Conservation (phyloP, 2,329 filamentous ascomycete species). For the Aspergillus tanneri region DNA sequence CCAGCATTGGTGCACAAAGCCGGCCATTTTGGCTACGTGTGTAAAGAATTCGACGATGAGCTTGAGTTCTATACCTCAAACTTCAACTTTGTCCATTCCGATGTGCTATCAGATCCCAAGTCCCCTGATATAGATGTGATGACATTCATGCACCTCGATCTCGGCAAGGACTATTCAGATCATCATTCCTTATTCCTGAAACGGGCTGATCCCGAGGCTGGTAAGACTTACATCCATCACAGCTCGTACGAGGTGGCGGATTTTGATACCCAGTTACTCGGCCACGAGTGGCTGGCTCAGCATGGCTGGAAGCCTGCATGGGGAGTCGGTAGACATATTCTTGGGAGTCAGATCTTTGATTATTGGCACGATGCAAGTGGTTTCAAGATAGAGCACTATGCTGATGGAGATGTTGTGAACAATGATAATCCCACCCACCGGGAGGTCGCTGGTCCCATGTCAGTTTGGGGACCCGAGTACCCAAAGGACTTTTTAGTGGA, state of each 20-base stretch:
- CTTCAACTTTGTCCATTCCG: conserved; percentile 46
- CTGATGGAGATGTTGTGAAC: conserved; percentile 67
- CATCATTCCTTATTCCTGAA: conserved; percentile 58
- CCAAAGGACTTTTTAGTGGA: conserved; percentile 18
- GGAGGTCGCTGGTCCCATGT: conserved; percentile 42
- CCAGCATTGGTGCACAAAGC: conserved; percentile 38
- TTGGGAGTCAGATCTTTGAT: conserved; percentile 71
- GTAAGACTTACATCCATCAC: conserved; percentile 60
- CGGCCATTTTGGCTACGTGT: conserved; percentile 42
- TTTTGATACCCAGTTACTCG: conserved; percentile 68
- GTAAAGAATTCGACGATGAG: conserved; percentile 33
- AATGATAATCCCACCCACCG: conserved; percentile 52
- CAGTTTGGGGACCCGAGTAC: conserved; percentile 46
- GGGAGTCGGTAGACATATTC: conserved; percentile 69
- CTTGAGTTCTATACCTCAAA: conserved; percentile 40
- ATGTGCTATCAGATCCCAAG: conserved; percentile 28
- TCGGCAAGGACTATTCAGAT: conserved; percentile 51
- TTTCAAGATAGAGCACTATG: conserved; percentile 69
- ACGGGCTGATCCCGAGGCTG: conserved; percentile 29
- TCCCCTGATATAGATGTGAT: conserved; percentile 44
- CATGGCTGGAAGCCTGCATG: conserved; percentile 65
- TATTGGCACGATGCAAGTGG: conserved; percentile 66
- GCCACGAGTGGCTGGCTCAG: conserved; percentile 66
- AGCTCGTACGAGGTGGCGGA: conserved; percentile 69
- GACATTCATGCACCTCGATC: conserved; percentile 56